Percentiles rank a stretch among this genome's conserved stretches.
These are phyloP conservation scores for Rhizophlyctis rosea DNA, from an alignment of 192 early-diverging fungal genomes.

Conservation along the genomic window DNA sequence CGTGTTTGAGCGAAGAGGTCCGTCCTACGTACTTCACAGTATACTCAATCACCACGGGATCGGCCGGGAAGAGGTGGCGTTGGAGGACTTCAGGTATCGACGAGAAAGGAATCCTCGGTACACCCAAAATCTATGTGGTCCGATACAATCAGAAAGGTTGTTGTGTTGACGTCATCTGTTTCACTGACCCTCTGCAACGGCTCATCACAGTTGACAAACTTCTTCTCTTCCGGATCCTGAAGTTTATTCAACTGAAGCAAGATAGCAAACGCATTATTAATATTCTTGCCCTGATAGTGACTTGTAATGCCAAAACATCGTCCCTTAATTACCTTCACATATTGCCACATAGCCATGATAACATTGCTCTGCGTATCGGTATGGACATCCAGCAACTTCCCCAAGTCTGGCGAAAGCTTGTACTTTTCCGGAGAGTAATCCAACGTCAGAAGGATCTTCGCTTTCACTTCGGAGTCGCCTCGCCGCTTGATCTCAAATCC, in stretches of 20 bases:
- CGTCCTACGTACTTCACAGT: constrained; percentile 62
- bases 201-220: constrained; percentile 80
- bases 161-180: too few species aligned
- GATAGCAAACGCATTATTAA: constrained; percentile 8
- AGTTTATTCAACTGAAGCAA: constrained; percentile 74
- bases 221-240: constrained; percentile 87
- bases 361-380: constrained; percentile 69
- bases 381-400: constrained; percentile 73
- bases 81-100: constrained; percentile 79
- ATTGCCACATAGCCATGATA: constrained; percentile 91
- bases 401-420: constrained; percentile 72
- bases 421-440: constrained; percentile 72
- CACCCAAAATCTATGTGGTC: constrained; percentile 60
- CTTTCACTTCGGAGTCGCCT: constrained; percentile 80
- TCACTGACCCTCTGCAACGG: constrained; percentile 9
- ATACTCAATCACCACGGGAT: constrained; percentile 89
- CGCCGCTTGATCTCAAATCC: constrained; percentile 92
- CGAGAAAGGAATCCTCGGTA: constrained; percentile 68
- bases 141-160: background rate
- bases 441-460: constrained; percentile 74
- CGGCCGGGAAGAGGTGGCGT: constrained; percentile 69
- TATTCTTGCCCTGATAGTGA: too few species aligned
- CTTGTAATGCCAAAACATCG: too few species aligned
- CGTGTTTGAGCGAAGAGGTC: background rate
- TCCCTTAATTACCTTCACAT: constrained; percentile 81